Evolutionary conservation across 306 rosid species (phyloP).

Genomic region (Gleditsia sinensis): DNA sequence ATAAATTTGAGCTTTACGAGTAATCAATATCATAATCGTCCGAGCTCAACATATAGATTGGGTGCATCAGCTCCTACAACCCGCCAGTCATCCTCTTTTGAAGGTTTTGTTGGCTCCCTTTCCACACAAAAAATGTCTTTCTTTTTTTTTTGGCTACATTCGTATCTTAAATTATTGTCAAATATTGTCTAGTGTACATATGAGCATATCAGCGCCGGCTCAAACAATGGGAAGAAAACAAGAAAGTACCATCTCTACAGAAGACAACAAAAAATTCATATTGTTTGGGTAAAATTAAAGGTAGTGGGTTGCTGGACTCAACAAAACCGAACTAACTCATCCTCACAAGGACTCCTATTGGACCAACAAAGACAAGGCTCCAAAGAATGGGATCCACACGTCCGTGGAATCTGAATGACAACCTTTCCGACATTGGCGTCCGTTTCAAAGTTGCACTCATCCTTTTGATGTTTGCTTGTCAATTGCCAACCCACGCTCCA

Average conservation of each 20-base stretch:
- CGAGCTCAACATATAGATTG: not conserved
- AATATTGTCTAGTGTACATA: too few relatives aligned
- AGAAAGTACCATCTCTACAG: not conserved
- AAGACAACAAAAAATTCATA: not conserved
- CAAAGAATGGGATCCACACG: conserved; percentile 5
- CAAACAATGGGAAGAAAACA: not conserved
- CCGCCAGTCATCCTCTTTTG: too few relatives aligned
- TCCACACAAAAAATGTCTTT: too few relatives aligned
- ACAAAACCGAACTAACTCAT: conserved; percentile 6
- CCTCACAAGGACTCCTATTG: not conserved
- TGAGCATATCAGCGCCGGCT: too few relatives aligned
- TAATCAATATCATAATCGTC: not conserved
- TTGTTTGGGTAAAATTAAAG: not conserved
- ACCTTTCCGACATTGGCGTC: not conserved
- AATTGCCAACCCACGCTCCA: not conserved
- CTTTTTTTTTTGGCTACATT: not conserved
- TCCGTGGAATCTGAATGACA: not conserved
- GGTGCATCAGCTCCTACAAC: too few relatives aligned
- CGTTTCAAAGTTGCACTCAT: conserved; percentile 12
- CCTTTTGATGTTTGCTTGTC: not conserved
- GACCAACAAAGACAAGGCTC: not conserved
- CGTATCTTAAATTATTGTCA: not conserved
- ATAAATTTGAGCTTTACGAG: not conserved
- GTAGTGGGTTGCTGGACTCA: conserved; percentile 1
- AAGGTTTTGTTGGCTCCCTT: too few relatives aligned